phyloP scores from a whole-genome alignment of 768 basidiomycete genomes.

The Rhodotorula taiwanensis region DNA sequence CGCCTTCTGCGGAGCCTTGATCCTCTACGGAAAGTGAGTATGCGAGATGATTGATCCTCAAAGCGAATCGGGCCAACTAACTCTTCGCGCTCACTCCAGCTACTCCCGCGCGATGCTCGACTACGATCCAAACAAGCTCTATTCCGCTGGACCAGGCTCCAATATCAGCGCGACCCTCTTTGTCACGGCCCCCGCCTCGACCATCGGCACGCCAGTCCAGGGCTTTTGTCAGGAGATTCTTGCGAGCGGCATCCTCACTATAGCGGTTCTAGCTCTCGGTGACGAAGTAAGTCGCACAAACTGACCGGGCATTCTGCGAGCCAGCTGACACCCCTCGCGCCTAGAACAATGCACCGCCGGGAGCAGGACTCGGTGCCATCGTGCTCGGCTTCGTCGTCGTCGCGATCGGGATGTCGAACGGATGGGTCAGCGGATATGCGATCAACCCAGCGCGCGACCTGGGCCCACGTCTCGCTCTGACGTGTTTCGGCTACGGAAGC shows the following conservation, averaged over 20 bases:
- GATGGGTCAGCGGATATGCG: conserved; percentile 25
- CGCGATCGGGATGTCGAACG: conserved; percentile 31
- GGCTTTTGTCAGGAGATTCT: conserved; percentile 33
- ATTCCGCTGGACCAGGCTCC: not conserved
- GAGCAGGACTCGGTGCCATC: conserved; percentile 33
- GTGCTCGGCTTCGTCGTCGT: conserved; percentile 32
- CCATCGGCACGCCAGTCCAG: not conserved
- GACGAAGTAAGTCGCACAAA: conserved; percentile 20
- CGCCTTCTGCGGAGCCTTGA: conserved; percentile 24
- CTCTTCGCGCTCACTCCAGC: no score
- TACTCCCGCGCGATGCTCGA: conserved; percentile 16
- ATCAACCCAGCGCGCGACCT: conserved; percentile 29
- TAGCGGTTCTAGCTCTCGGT: conserved; percentile 28
- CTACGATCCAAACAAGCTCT: conserved; percentile 29
- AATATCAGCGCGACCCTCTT: conserved; percentile 28
- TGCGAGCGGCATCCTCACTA: conserved; percentile 17
- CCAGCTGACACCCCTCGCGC: not conserved
- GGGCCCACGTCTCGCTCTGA: conserved; percentile 27
- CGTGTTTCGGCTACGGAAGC: conserved; percentile 24
- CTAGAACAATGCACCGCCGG: conserved; percentile 34
- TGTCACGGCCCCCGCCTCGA: conserved; percentile 9
- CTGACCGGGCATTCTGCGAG: no score
- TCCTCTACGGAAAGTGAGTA: conserved; percentile 30
- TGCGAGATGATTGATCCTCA: no score
- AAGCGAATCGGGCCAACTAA: no score